phyloP scores from a whole-genome alignment of 164 flowering plant species.

The Magnolia kwangsiensis region DNA sequence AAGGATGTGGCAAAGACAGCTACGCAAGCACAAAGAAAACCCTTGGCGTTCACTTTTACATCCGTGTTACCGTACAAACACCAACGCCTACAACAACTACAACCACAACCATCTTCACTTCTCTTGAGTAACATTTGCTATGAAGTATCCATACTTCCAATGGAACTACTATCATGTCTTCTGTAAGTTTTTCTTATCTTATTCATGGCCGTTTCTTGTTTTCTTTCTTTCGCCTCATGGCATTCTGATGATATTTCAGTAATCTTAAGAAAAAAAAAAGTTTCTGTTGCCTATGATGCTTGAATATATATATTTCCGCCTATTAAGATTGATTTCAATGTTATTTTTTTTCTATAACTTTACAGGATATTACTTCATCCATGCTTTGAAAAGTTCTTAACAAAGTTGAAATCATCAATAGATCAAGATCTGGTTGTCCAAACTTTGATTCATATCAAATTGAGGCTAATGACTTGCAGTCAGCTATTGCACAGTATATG shows the following conservation, averaged over 20 bases:
- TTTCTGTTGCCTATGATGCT: background rate
- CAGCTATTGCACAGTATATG: no score
- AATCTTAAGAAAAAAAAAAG: no score
- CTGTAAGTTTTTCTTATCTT: slow-evolving; percentile 42
- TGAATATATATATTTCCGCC: background rate
- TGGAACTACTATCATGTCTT: no score
- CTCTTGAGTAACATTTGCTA: slow-evolving; percentile 58
- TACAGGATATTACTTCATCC: slow-evolving; percentile 64
- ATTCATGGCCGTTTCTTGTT: no score
- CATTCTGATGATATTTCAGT: no score
- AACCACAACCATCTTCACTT: slow-evolving; percentile 69
- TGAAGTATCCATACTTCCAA: slow-evolving; percentile 89
- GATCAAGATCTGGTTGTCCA: slow-evolving; percentile 73
- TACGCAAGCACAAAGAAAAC: slow-evolving; percentile 74
- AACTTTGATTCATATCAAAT: slow-evolving; percentile 80
- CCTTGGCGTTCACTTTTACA: slow-evolving; percentile 83
- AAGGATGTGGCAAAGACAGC: slow-evolving; percentile 80
- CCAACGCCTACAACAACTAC: slow-evolving; percentile 91
- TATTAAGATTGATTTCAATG: background rate
- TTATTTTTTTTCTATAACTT: background rate
- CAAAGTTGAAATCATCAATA: slow-evolving; percentile 65
- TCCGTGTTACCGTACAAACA: slow-evolving; percentile 93
- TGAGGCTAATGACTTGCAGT: slow-evolving; percentile 80
- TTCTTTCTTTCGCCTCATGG: background rate
- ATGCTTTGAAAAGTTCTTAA: slow-evolving; percentile 72